Percentiles rank a stretch among this genome's conserved stretches.
Evolutionary conservation across 768 basidiomycete genomes (phyloP).

Genomic region (Tylopilus cervinicoccineus): DNA sequence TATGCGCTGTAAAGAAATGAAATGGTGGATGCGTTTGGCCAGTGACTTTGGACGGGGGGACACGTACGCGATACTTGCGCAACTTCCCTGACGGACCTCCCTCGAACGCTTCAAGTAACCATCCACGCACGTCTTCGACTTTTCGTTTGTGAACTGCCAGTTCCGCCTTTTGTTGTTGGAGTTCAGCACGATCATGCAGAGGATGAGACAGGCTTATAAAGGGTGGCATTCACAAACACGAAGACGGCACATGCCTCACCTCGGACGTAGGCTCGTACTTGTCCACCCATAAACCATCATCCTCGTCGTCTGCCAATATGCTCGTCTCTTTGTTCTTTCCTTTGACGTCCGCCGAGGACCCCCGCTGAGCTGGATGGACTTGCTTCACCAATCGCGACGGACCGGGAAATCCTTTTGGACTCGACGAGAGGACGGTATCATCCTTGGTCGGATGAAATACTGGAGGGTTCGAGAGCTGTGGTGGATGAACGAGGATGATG

Average conservation of each 20-base stretch:
- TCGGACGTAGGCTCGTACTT: constrained; percentile 58
- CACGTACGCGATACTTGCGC: constrained; percentile 69
- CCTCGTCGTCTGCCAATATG: constrained; percentile 16
- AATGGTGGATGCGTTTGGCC: background rate
- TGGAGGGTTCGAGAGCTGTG: constrained; percentile 21
- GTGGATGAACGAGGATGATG: background rate
- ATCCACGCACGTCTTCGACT: constrained; percentile 71
- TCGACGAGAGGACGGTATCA: constrained; percentile 2
- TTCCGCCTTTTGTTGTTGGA: constrained; percentile 44
- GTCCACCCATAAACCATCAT: constrained; percentile 56
- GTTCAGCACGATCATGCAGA: background rate
- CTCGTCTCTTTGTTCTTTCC: constrained; percentile 21
- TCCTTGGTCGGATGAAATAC: constrained; percentile 21
- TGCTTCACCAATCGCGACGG: constrained; percentile 4
- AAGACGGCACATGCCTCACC: constrained; percentile 32
- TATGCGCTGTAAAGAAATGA: constrained; percentile 53
- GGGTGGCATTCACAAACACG: background rate
- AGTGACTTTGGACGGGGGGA: background rate
- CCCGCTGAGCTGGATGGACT: background rate
- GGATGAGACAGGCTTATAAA: background rate
- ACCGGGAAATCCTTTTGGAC: constrained; percentile 1
- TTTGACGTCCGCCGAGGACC: constrained; percentile 13
- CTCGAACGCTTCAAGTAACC: constrained; percentile 70
- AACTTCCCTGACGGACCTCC: constrained; percentile 61
- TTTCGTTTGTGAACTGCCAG: constrained; percentile 79